A percentile compares a stretch with the other conserved stretches of the same genome.
Conservation (phyloP, 1,139 yeast species). For the Kluyveromyces sp. region DNA sequence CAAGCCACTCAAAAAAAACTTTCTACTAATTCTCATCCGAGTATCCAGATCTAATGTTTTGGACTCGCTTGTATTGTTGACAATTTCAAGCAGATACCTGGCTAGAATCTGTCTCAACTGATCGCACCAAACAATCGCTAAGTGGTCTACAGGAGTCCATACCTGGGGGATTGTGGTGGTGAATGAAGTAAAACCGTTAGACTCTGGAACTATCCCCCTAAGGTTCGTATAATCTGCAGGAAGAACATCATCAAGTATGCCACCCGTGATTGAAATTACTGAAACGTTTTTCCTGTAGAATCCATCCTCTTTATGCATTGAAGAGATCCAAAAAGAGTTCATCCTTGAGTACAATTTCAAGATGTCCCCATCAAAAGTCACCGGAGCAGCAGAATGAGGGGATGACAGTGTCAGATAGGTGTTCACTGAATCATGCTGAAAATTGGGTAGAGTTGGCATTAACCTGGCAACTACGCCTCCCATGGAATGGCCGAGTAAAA, state of each 20-base stretch:
- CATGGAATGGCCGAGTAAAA: conserved; percentile 90
- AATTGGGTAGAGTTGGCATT: conserved; percentile 73
- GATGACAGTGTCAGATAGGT: conserved; percentile 84
- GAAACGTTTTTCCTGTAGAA: conserved; percentile 40
- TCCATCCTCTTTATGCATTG: conserved; percentile 35
- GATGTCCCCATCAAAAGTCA: conserved; percentile 91
- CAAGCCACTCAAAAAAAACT: conserved; percentile 51
- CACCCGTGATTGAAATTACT: conserved; percentile 84
- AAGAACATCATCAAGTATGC: conserved; percentile 68
- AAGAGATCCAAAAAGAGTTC: conserved; percentile 75
- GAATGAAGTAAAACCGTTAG: conserved; percentile 76
- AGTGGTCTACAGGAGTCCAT: conserved; percentile 93
- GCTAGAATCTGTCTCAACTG: conserved; percentile 68
- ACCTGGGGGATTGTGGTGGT: conserved; percentile 85
- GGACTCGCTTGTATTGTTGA: conserved; percentile 39
- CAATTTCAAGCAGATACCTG: conserved; percentile 50
- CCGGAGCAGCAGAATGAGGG: conserved; percentile 90
- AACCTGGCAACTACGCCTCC: conserved; percentile 90
- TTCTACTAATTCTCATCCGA: conserved; percentile 54
- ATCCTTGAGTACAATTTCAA: conserved; percentile 64
- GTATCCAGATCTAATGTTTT: conserved; percentile 45
- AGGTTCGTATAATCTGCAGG: conserved; percentile 89
- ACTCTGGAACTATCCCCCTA: conserved; percentile 61
- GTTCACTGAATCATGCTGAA: conserved; percentile 62
- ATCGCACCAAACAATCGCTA: conserved; percentile 96